A percentile compares a stretch with the other conserved stretches of the same genome.
Evolutionary conservation across 257 asterid species (phyloP).

Genomic region (Solanum bulbocastanum): DNA sequence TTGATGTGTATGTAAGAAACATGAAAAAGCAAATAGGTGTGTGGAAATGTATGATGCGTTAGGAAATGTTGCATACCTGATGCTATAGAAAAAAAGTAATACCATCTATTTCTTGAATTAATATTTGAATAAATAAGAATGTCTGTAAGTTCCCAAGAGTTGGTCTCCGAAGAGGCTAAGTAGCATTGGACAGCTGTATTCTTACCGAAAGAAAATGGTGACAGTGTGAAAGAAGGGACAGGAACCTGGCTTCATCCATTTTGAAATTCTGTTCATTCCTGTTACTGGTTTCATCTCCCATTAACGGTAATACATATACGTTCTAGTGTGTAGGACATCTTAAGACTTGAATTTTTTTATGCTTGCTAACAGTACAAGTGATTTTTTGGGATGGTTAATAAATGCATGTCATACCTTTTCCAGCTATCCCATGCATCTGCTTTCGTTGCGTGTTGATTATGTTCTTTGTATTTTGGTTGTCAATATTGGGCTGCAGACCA

Average conservation of each 20-base stretch:
- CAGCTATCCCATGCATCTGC: not conserved
- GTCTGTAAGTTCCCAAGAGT: not conserved
- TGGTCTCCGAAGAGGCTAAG: not conserved
- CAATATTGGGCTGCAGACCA: not conserved
- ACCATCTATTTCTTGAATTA: not conserved
- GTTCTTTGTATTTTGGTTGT: not conserved
- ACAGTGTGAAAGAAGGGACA: not conserved
- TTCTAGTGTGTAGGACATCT: not conserved
- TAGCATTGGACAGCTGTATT: not conserved
- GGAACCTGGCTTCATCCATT: not conserved
- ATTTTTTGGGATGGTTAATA: not conserved
- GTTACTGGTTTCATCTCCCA: not conserved
- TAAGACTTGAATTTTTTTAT: not conserved
- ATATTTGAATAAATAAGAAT: not conserved
- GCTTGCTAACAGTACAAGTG: not conserved
- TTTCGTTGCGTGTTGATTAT: not conserved
- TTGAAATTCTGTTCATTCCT: not conserved
- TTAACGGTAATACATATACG: not conserved
- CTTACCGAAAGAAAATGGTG: not conserved
- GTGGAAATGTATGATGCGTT: not conserved
- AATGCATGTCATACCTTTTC: not conserved
- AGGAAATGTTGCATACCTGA: not conserved
- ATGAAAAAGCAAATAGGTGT: not conserved
- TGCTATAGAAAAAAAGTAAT: not conserved
- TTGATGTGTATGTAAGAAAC: not conserved